These are phyloP conservation scores for Clausena lansium DNA, from an alignment of 345 rosid genomes.

Conservation along the genomic window DNA sequence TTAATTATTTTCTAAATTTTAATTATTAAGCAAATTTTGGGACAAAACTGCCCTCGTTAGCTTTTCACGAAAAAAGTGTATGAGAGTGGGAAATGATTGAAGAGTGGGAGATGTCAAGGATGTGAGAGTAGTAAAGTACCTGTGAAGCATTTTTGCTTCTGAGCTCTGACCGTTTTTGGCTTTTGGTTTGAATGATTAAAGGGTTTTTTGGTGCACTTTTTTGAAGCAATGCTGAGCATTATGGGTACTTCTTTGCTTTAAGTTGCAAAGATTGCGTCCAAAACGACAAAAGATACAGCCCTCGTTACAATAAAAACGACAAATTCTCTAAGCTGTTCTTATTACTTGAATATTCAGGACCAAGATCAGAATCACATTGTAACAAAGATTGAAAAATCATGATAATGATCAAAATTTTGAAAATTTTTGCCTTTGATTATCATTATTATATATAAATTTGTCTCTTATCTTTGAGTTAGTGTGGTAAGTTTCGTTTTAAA, in stretches of 20 bases:
- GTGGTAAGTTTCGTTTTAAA: no score
- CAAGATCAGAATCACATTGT: background rate
- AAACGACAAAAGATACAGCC: slow-evolving; percentile 10
- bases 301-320: background rate
- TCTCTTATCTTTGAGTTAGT: background rate
- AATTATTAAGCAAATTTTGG: slow-evolving; percentile 27
- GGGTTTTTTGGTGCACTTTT: slow-evolving; percentile 17
- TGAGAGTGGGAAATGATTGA: slow-evolving; percentile 23
- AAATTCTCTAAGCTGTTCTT: background rate
- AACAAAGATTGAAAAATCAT: background rate
- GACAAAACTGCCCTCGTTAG: slow-evolving; percentile 32
- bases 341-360: background rate
- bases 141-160: background rate
- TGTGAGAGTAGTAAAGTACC: slow-evolving; percentile 15
- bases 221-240: background rate
- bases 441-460: background rate
- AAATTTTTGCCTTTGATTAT: background rate
- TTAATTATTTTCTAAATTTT: background rate
- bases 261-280: background rate
- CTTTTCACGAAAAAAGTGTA: slow-evolving; percentile 23
- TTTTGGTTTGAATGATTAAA: slow-evolving; percentile 24
- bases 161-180: slow-evolving; percentile 11
- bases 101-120: slow-evolving; percentile 2
- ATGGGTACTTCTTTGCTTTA: background rate
- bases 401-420: background rate